phyloP scores from a whole-genome alignment of 192 early-diverging fungal species.

The Phycomyces blakesleeanus region DNA sequence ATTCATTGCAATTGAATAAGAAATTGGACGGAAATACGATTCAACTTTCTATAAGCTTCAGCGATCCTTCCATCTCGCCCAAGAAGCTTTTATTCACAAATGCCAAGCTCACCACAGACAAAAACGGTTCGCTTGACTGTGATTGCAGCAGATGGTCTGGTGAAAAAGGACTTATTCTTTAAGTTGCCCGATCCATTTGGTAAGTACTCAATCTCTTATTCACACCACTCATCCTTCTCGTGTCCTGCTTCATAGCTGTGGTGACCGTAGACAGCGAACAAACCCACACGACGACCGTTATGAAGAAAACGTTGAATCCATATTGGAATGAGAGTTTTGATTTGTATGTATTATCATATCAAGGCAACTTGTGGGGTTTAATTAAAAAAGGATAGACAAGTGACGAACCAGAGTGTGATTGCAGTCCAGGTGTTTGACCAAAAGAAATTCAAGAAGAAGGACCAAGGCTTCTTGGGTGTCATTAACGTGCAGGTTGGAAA shows the following conservation, averaged over 20 bases:
- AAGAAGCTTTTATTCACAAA: background rate
- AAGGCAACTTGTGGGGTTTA: background rate
- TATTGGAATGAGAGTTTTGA: slow-evolving; percentile 87
- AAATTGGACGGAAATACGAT: too few species aligned
- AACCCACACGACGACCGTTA: slow-evolving; percentile 88
- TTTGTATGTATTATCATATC: slow-evolving; percentile 55
- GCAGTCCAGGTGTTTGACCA: slow-evolving; percentile 98
- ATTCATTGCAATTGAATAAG: too few species aligned
- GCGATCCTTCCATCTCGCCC: background rate
- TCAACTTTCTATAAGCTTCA: too few species aligned
- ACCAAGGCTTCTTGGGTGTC: slow-evolving; percentile 88
- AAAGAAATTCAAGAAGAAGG: slow-evolving; percentile 90
- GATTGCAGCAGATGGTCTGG: slow-evolving; percentile 87
- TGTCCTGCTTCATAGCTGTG: slow-evolving; percentile 88
- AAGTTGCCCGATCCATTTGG: slow-evolving; percentile 82
- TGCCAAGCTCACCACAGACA: slow-evolving; percentile 59
- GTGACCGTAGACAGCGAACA: slow-evolving; percentile 96
- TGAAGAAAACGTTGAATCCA: slow-evolving; percentile 88
- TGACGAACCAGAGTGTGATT: slow-evolving; percentile 72
- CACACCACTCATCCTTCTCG: slow-evolving; percentile 71
- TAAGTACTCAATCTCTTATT: slow-evolving; percentile 33
- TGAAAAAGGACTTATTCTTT: slow-evolving; percentile 88
- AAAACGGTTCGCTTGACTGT: slow-evolving; percentile 81
- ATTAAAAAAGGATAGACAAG: slow-evolving; percentile 50
- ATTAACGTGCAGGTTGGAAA: slow-evolving; percentile 81